Evolutionary conservation across 805 yeast genomes (phyloP).

Genomic region (Wickerhamiella occidentalis): DNA sequence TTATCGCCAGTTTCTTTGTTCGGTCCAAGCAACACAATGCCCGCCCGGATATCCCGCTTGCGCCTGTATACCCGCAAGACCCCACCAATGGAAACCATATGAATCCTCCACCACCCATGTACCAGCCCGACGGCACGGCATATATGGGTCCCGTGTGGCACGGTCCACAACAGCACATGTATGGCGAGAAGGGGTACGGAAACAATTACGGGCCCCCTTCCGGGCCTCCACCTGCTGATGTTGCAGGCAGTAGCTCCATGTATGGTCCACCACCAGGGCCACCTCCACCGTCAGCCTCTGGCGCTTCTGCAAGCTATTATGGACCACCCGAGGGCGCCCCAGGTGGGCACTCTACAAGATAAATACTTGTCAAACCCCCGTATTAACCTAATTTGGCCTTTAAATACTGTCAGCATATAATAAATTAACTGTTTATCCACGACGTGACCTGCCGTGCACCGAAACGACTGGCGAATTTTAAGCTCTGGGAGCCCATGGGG

Average conservation of each 20-base stretch:
- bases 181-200: constrained; percentile 5
- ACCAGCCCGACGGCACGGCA: constrained; percentile 6
- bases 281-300: background rate
- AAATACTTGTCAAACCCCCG: too few relatives aligned
- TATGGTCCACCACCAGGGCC: constrained; percentile 7
- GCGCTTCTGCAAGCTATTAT: background rate
- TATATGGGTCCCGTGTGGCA: constrained; percentile 9
- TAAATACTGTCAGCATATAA: background rate
- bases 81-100: background rate
- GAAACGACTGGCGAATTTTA: constrained; percentile 43
- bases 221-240: constrained; percentile 3
- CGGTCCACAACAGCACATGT: background rate
- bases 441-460: constrained; percentile 43
- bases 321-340: background rate
- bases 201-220: constrained; percentile 4
- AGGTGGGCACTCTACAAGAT: background rate
- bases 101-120: constrained; percentile 4
- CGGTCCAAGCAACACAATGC: background rate
- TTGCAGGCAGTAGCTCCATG: background rate
- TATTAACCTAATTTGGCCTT: background rate
- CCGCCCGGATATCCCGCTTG: constrained; percentile 3
- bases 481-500: constrained; percentile 85
- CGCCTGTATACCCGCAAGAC: constrained; percentile 5
- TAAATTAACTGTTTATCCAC: constrained; percentile 29
- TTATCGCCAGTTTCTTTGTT: constrained; percentile 1